Evolutionary conservation across 1,284 basidiomycete genomes (phyloP).

Genomic region (Laetiporus sulphureus): DNA sequence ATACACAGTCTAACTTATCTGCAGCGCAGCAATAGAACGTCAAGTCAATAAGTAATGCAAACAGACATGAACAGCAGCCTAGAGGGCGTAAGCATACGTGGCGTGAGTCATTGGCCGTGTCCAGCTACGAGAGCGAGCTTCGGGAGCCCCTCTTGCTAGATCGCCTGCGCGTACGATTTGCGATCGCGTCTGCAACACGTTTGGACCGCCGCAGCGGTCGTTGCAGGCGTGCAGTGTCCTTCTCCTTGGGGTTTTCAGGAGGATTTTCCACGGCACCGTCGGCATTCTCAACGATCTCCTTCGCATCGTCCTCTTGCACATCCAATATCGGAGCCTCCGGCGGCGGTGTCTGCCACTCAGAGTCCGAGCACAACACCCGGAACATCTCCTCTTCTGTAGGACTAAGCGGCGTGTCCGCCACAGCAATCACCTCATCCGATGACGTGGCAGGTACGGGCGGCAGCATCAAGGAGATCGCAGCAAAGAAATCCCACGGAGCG

Average conservation of each 20-base stretch:
- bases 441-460: slow-evolving; percentile 13
- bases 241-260: slow-evolving; percentile 1
- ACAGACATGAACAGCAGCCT: not conserved
- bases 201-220: slow-evolving; percentile 55
- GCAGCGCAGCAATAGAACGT: slow-evolving; percentile 12
- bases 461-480: slow-evolving; percentile 22
- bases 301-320: not conserved
- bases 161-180: slow-evolving; percentile 36
- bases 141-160: slow-evolving; percentile 27
- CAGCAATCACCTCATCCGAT: slow-evolving; percentile 14
- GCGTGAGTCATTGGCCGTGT: slow-evolving; percentile 13
- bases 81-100: slow-evolving; percentile 4
- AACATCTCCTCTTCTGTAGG: slow-evolving; percentile 69
- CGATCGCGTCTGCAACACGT: slow-evolving; percentile 52
- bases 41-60: slow-evolving; percentile 24
- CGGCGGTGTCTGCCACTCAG: slow-evolving; percentile 42
- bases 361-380: slow-evolving; percentile 47
- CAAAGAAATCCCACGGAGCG: slow-evolving; percentile 18
- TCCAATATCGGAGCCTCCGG: not conserved
- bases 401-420: slow-evolving; percentile 45
- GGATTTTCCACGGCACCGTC: slow-evolving; percentile 6
- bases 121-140: slow-evolving; percentile 29
- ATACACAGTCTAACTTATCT: slow-evolving; percentile 19
- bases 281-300: not conserved
- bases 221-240: slow-evolving; percentile 13